Percentiles rank a stretch among this genome's conserved stretches.
These are phyloP conservation scores for Backusella mclennaniae DNA, from an alignment of 192 early-diverging fungal genomes.

Conservation along the genomic window DNA sequence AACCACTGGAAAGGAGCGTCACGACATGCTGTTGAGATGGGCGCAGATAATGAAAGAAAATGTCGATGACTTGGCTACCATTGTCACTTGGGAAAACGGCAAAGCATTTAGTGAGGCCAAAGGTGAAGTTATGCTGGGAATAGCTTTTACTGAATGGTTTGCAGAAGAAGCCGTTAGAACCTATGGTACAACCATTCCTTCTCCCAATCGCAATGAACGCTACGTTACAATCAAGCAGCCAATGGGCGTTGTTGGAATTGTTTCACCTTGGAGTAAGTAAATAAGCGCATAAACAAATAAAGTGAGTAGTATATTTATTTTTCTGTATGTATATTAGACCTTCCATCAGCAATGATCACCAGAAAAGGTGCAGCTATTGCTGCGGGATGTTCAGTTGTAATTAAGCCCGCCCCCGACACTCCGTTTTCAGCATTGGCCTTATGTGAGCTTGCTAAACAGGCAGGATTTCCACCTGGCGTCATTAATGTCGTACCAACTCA, in stretches of 20 bases:
- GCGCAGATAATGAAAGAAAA: slow-evolving; percentile 60
- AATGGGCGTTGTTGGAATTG: slow-evolving; percentile 69
- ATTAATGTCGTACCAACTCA: slow-evolving; percentile 65
- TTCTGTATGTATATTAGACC: slow-evolving; percentile 48
- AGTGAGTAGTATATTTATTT: slow-evolving; percentile 22
- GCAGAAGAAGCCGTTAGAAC: slow-evolving; percentile 79
- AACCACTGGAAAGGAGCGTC: slow-evolving; percentile 58
- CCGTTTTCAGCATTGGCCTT: slow-evolving; percentile 55
- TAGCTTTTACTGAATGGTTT: slow-evolving; percentile 79
- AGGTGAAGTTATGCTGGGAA: slow-evolving; percentile 63
- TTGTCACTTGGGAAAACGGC: slow-evolving; percentile 85
- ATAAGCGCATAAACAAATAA: not conserved
- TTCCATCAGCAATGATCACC: slow-evolving; percentile 84
- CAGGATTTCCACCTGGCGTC: slow-evolving; percentile 68
- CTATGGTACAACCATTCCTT: slow-evolving; percentile 79
- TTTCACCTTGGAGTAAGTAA: slow-evolving; percentile 68
- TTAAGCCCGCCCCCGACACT: slow-evolving; percentile 67
- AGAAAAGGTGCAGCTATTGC: slow-evolving; percentile 77
- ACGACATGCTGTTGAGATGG: slow-evolving; percentile 61
- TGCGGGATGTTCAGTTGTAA: slow-evolving; percentile 71
- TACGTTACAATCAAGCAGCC: slow-evolving; percentile 74
- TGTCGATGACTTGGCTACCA: slow-evolving; percentile 71
- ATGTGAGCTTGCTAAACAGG: slow-evolving; percentile 49
- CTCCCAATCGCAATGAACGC: slow-evolving; percentile 49
- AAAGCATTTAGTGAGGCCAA: slow-evolving; percentile 60